Conservation (phyloP, 805 yeast species). For the Candida awuae region DNA sequence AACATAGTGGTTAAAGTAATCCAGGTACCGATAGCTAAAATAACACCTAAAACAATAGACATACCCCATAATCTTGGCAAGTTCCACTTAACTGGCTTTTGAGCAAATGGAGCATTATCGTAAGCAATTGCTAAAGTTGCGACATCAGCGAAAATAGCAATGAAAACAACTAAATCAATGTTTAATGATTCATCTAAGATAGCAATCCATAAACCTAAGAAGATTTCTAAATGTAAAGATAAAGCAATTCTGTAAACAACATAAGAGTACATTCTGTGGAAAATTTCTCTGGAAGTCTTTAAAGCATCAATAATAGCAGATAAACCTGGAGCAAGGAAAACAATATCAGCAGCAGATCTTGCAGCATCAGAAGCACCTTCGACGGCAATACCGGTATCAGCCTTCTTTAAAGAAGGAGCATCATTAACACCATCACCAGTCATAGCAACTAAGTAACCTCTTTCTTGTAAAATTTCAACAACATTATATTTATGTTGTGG, state of each 20-base stretch:
- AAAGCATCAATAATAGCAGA: conserved; percentile 91
- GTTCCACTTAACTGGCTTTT: conserved; percentile 93
- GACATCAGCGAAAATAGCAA: conserved; percentile 96
- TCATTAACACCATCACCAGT: conserved; percentile 99
- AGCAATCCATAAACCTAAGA: conserved; percentile 95
- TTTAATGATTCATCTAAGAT: conserved; percentile 78
- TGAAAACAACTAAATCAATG: conserved; percentile 89
- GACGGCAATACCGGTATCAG: conserved; percentile 95
- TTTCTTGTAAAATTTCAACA: conserved; percentile 88
- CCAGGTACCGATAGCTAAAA: conserved; percentile 91
- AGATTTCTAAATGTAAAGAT: conserved; percentile 88
- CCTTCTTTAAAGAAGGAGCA: conserved; percentile 96
- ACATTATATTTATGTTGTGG: conserved; percentile 96
- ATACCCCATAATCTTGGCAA: conserved; percentile 95
- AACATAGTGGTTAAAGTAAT: conserved; percentile 92
- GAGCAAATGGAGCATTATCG: conserved; percentile 94
- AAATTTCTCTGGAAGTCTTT: conserved; percentile 92
- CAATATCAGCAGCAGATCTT: conserved; percentile 94
- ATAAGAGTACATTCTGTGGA: conserved; percentile 98
- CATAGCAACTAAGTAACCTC: conserved; percentile 98
- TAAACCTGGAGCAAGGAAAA: conserved; percentile 91
- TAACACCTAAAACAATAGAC: conserved; percentile 79
- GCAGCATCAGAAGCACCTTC: conserved; percentile 98
- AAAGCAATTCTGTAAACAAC: conserved; percentile 97
- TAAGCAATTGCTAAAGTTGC: conserved; percentile 96